Evolutionary conservation across 148 eudicot species (phyloP).

Genomic region (Simmondsia chinensis): DNA sequence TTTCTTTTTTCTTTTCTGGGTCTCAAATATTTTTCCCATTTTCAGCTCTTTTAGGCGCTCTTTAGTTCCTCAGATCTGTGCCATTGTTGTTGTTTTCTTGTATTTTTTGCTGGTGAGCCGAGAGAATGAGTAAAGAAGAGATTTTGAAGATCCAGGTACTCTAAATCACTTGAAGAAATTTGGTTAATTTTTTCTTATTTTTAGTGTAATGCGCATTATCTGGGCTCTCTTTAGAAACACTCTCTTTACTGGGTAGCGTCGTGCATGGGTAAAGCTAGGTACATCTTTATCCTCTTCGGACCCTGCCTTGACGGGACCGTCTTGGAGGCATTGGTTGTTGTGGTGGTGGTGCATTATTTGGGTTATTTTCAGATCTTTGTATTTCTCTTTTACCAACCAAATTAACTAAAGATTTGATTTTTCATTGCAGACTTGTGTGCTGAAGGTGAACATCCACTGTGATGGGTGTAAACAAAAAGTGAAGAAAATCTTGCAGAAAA

Average conservation of each 20-base stretch:
- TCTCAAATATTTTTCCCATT: not conserved
- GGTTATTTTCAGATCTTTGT: too few species aligned
- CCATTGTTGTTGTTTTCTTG: not conserved
- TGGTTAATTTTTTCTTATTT: not conserved
- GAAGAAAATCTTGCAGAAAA: constrained; percentile 88
- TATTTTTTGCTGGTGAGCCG: constrained; percentile 1
- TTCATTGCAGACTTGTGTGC: constrained; percentile 97
- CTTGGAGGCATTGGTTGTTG: too few species aligned
- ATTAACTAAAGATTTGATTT: too few species aligned
- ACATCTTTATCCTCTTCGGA: too few species aligned
- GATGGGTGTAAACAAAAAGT: constrained; percentile 94
- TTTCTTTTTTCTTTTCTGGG: not conserved
- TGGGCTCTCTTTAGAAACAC: not conserved
- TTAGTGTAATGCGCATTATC: not conserved
- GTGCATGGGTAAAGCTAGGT: too few species aligned
- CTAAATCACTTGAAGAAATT: too few species aligned
- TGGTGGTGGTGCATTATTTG: too few species aligned
- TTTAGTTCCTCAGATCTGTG: constrained; percentile 30
- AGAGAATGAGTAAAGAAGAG: constrained; percentile 89
- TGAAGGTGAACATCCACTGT: constrained; percentile 93
- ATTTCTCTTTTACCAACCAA: too few species aligned
- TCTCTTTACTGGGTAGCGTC: too few species aligned
- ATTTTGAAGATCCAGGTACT: constrained; percentile 85
- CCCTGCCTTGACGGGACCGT: too few species aligned
- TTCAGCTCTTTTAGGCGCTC: constrained; percentile 1